Percentiles rank a stretch among this genome's conserved stretches.
phyloP scores from a whole-genome alignment of 257 asterid species.

The Ophiorrhiza pumila region DNA sequence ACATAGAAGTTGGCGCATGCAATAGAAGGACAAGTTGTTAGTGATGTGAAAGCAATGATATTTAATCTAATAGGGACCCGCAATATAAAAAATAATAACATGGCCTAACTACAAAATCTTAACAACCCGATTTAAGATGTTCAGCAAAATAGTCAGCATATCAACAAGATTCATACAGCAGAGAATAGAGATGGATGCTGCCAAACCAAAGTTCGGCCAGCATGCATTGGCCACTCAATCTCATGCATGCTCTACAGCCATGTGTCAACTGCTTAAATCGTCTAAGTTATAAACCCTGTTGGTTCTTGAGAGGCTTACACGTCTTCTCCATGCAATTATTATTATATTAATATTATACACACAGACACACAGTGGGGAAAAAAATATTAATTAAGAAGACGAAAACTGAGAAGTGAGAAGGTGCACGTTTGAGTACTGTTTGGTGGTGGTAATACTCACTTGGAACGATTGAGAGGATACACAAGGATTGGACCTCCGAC shows the following conservation, averaged over 20 bases:
- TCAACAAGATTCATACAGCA: neutral
- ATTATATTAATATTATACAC: too few species aligned
- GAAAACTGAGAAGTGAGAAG: too few species aligned
- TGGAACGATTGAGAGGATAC: conserved; percentile 81
- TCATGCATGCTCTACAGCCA: neutral
- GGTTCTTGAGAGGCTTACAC: conserved; percentile 6
- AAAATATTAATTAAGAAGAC: too few species aligned
- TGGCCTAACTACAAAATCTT: conserved; percentile 31
- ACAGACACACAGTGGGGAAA: too few species aligned
- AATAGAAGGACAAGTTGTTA: neutral
- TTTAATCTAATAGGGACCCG: conserved; percentile 15
- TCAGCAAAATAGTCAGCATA: conserved; percentile 18
- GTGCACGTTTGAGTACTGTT: too few species aligned
- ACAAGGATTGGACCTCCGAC: conserved; percentile 87
- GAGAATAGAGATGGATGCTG: too few species aligned
- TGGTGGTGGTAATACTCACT: conserved; percentile 36
- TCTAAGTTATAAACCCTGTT: too few species aligned
- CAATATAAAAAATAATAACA: neutral
- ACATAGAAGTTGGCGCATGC: conserved; percentile 3
- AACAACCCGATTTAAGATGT: conserved; percentile 38
- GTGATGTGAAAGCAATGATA: neutral
- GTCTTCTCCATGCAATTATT: neutral
- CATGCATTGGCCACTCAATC: too few species aligned
- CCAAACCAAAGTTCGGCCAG: too few species aligned
- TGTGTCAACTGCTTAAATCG: neutral